Evolutionary conservation across 306 rosid species (phyloP), one percentile per base, ranked within the genome.

Genomic region (Lupinus albus): DNA sequence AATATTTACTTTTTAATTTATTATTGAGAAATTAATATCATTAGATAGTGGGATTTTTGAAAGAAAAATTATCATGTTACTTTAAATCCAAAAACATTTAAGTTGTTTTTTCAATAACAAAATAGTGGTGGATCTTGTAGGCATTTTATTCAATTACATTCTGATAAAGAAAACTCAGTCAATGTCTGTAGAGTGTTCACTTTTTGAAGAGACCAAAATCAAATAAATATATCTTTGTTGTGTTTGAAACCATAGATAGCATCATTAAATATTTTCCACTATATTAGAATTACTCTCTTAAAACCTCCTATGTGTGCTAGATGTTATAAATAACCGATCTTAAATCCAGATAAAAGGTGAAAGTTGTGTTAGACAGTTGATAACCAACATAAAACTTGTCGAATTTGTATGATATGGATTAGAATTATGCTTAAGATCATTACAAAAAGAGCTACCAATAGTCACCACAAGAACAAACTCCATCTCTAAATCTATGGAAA

Each of bases 381-480:
- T n/a, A n/a, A n/a, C n/a, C n/a, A n/a, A n/a, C n/a, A n/a, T n/a
- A n/a, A n/a, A n/a, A n/a, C n/a, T n/a, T n/a, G n/a, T n/a, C n/a
- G n/a, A n/a, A n/a, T n/a, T n/a, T n/a, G n/a, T n/a, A n/a, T n/a
- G n/a, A n/a, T n/a, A n/a, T n/a, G n/a, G n/a, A n/a, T n/a, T n/a
- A n/a, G n/a, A n/a, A n/a, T n/a, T n/a, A n/a, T n/a, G n/a, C n/a
- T n/a, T n/a, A n/a, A n/a, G n/a, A n/a, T n/a, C n/a, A n/a, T 32
- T 44, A 35, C 18, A 57, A 67, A 80, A 30, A 39, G n/a, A 73
- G 55, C 80, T 89, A 87, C 98, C 98, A 92, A 79, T 92, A 92
- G 74, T 92, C 98, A 70, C 88, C 95, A 67, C 96, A 86, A 3
- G 96, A 92, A 75, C 98, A 92, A 67, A 84, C 77, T 30, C 96